A percentile compares a stretch with the other conserved stretches of the same genome.
Evolutionary conservation across 345 rosid species (phyloP).

Genomic region (Murraya koenigii): DNA sequence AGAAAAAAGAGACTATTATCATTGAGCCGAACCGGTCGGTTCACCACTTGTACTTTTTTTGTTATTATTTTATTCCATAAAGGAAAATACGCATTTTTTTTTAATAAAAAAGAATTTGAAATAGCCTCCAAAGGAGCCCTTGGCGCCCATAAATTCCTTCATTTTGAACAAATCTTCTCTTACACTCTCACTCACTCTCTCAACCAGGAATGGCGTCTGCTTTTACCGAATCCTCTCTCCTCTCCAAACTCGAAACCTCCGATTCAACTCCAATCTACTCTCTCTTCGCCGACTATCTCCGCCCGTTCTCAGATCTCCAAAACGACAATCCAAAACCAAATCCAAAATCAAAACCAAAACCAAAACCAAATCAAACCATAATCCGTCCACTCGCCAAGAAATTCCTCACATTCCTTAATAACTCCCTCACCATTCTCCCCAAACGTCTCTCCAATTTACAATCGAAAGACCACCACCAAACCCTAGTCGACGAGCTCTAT

Average conservation of each 20-base stretch:
- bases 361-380: conserved; percentile 26
- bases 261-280: conserved; percentile 36
- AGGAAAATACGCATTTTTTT: too few species aligned
- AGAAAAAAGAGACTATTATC: too few species aligned
- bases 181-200: background rate
- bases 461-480: background rate
- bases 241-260: conserved; percentile 46
- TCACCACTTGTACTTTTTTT: too few species aligned
- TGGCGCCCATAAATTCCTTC: conserved; percentile 7
- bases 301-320: conserved; percentile 39
- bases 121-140: background rate
- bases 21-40: too few species aligned
- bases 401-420: conserved; percentile 71
- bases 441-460: conserved; percentile 54
- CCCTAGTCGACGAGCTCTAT: conserved; percentile 28
- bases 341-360: conserved; percentile 22
- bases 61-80: too few species aligned
- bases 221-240: conserved; percentile 37
- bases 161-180: background rate
- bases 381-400: conserved; percentile 71
- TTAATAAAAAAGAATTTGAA: background rate
- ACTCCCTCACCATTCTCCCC: conserved; percentile 62
- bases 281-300: conserved; percentile 56
- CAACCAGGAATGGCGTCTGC: conserved; percentile 40
- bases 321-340: conserved; percentile 8